Percentiles rank a stretch among this genome's conserved stretches.
Conservation (phyloP, 2,329 filamentous ascomycete species). For the Acrocalymma vagum region DNA sequence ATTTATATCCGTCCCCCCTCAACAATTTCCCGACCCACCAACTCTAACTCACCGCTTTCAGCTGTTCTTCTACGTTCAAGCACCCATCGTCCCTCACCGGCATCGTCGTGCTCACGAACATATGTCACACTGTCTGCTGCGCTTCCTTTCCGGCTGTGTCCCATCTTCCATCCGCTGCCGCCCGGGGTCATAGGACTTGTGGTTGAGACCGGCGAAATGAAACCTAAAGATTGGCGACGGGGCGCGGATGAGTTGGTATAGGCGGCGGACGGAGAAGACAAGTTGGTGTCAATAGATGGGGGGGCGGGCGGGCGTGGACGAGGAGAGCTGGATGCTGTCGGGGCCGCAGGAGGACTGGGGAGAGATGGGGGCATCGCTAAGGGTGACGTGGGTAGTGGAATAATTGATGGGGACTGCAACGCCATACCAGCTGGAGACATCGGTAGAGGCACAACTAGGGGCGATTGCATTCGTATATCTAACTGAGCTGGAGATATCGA, state of each 20-base stretch:
- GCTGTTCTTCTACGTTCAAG: constrained; percentile 73
- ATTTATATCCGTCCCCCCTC: constrained; percentile 57
- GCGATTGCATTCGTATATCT: constrained; percentile 21
- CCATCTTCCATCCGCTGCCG: constrained; percentile 36
- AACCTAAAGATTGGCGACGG: constrained; percentile 37
- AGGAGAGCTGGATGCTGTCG: too few relatives aligned
- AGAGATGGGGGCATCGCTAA: constrained; percentile 31
- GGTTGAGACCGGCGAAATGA: constrained; percentile 42
- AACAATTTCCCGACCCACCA: constrained; percentile 72
- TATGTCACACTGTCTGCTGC: constrained; percentile 76
- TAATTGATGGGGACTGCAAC: constrained; percentile 28
- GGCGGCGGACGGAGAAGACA: constrained; percentile 33
- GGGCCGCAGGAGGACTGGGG: constrained; percentile 31
- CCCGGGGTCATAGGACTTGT: constrained; percentile 41
- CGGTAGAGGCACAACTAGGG: constrained; percentile 14
- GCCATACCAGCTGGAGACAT: constrained; percentile 18
- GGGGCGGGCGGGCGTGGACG: constrained; percentile 25
- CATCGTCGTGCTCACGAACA: constrained; percentile 67
- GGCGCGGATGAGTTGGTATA: constrained; percentile 27
- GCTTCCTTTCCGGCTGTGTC: constrained; percentile 51
- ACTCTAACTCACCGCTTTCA: constrained; percentile 70
- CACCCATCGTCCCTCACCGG: constrained; percentile 69
- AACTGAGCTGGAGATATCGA: constrained; percentile 9
- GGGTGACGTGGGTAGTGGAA: constrained; percentile 30
- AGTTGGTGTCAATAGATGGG: constrained; percentile 31